Evolutionary conservation across 768 basidiomycete genomes (phyloP).

Genomic region (Hydnomerulius pinastri): DNA sequence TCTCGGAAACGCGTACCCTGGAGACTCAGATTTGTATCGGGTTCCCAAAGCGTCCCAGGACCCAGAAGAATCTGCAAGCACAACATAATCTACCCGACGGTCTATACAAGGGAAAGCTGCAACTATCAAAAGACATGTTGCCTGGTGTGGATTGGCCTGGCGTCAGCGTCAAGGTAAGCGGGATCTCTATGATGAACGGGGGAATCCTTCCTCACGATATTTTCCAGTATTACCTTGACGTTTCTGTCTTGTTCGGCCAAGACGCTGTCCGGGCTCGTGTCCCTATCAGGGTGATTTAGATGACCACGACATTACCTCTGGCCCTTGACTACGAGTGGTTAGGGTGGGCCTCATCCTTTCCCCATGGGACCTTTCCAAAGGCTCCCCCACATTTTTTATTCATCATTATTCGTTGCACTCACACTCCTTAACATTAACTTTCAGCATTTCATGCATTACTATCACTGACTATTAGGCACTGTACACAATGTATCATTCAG

Average conservation of each 20-base stretch:
- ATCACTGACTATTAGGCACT: conserved; percentile 7
- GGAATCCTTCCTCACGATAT: conserved; percentile 12
- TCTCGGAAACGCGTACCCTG: conserved; percentile 27
- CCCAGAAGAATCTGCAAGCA: conserved; percentile 43
- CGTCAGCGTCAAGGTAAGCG: conserved; percentile 62
- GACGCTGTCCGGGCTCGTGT: conserved; percentile 63
- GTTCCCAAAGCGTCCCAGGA: conserved; percentile 66
- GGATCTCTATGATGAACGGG: conserved; percentile 4
- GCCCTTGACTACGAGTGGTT: too few relatives aligned
- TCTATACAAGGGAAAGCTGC: conserved; percentile 59
- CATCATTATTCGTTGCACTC: background rate
- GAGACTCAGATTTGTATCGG: conserved; percentile 56
- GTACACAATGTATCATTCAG: conserved; percentile 7
- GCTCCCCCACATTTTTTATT: conserved; percentile 1
- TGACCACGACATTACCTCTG: too few relatives aligned
- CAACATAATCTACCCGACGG: conserved; percentile 64
- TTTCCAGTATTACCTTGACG: conserved; percentile 69
- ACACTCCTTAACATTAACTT: conserved; percentile 4
- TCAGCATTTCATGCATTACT: background rate
- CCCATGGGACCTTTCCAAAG: too few relatives aligned
- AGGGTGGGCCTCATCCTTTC: too few relatives aligned
- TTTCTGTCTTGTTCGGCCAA: conserved; percentile 65
- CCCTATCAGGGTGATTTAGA: conserved; percentile 57
- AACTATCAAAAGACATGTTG: conserved; percentile 57
- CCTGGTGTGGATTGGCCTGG: conserved; percentile 70